These are phyloP conservation scores for Fusarium sp. DNA, from an alignment of 2,329 filamentous ascomycete genomes.

Conservation along the genomic window DNA sequence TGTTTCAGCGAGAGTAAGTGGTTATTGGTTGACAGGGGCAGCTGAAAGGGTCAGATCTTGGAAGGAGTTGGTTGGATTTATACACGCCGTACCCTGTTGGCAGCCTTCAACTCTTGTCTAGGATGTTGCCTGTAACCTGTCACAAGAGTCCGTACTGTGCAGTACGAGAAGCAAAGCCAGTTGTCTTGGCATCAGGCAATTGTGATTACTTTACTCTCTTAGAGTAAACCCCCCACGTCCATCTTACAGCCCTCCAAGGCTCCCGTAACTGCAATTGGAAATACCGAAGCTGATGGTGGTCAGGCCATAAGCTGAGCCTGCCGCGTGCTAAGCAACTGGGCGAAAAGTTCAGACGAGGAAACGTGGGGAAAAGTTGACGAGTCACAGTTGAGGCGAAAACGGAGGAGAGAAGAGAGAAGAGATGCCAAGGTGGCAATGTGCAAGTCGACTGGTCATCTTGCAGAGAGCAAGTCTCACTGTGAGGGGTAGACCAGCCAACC, in stretches of 20 bases:
- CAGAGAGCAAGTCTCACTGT: background rate
- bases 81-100: background rate
- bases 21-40: background rate
- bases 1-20: background rate
- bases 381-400: background rate
- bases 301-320: background rate
- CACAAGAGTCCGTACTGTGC: background rate
- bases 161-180: background rate
- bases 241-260: background rate
- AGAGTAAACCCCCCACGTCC: background rate
- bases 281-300: background rate
- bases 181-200: background rate
- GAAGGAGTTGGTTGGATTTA: background rate
- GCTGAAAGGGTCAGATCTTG: background rate
- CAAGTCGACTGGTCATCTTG: background rate
- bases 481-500: background rate
- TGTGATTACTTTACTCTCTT: background rate
- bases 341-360: background rate
- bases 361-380: background rate
- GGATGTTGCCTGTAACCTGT: background rate
- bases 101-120: background rate
- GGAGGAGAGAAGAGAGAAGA: background rate
- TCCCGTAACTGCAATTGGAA: background rate
- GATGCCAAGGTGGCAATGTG: background rate
- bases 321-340: background rate